Base-by-base conservation (phyloP, 2,329 filamentous ascomycete genomes). In the Balansia obtecta region DNA sequence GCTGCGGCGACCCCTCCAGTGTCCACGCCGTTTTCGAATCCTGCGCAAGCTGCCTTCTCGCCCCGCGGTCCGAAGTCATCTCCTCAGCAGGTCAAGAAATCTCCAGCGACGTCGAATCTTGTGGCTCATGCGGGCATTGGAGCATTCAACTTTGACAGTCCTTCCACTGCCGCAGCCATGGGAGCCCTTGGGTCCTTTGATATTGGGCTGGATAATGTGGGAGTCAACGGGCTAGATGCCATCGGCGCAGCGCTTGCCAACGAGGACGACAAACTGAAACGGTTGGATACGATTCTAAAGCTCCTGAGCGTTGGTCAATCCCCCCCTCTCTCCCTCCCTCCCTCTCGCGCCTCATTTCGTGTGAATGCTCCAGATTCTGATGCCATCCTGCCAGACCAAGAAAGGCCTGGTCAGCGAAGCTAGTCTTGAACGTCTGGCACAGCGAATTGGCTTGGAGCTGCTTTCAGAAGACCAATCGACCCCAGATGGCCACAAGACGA, bases 341-440 rank as follows among this genome's bases (percentile, higher is more conserved):
- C 10, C 3, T 3, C n/a, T 37, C 48, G 13, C 22, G 5, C 15
- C 27, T 20, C 3, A 39, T 41, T 12, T 22, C 12, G 12, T 40
- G 4, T 6, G 4, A 4, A n/a, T 13, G 8, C 15, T 50, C 30
- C 15, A 57, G 48, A 58, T 45, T 43, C 50, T 52, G 30, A 48
- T 34, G 7, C 18, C 6, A 15, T 11, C 2, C 7, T 37, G 40
- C 9, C 33, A 68, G 63, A 66, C 71, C 51, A 70, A 65, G 57
- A 78, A 79, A 54, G 84, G 84, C 4, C 69, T 82, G 40, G 80
- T 91, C 38, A 87, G 85, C 57, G 83, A 87, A 59, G 80, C 85
- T 32, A 85, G 85, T 2, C 71, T 93, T n/a, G 81, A 86, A 63
- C 75, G 85, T 49, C 68, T 91, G 32, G 83, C 81, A 9, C 77